Base-by-base conservation (phyloP, 2,329 filamentous ascomycete genomes). In the Monilinia fructigena region DNA sequence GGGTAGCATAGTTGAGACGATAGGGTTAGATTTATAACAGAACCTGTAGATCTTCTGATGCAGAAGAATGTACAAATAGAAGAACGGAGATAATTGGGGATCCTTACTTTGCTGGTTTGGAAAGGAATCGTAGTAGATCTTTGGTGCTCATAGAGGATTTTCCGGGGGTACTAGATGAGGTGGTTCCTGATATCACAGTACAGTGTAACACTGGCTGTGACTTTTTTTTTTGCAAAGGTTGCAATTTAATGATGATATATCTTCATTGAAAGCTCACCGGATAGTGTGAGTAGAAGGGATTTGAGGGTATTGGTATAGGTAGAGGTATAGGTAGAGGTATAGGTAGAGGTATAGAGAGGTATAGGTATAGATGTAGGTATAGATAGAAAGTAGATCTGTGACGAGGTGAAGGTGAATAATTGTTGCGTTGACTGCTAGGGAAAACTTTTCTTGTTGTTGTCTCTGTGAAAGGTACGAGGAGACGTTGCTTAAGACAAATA, bases 71-170 rank as follows among this genome's bases (percentile, higher is more conserved):
- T 20, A 20, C 31, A 42, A 4, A 38, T n/a, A 58, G 48, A 53
- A n/a, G 20, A 42, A 12, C 14, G 35, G 31, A 14, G 40, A 14
- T 10, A 26, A 45, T 62, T 48, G 35, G 59, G 45, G 31, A 66
- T 53, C 82, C 90, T 78, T 82, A 96, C 93, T 96, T 96, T 80
- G 92, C 91, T 78, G 92, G 92, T 85, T 95, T 95, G 78, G 92
- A 96, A 75, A 97, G 87, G 83, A 96, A 95, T 82, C 92, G 91
- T 78, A 96, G 87, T 77, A 96, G 88, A 81, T 96, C 91, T 82
- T 89, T 90, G 80, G 86, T 89, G 90, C 87, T 93, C 93, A 97
- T 97, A 89, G 87, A 91, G 86, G 80, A 82, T 58, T 69, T 55
- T 65, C 54, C n/a, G n/a, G 11, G 35, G 40, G 53, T 18, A 52